phyloP scores from a whole-genome alignment of 2,329 filamentous ascomycete species.

The Talaromyces rugulosus region DNA sequence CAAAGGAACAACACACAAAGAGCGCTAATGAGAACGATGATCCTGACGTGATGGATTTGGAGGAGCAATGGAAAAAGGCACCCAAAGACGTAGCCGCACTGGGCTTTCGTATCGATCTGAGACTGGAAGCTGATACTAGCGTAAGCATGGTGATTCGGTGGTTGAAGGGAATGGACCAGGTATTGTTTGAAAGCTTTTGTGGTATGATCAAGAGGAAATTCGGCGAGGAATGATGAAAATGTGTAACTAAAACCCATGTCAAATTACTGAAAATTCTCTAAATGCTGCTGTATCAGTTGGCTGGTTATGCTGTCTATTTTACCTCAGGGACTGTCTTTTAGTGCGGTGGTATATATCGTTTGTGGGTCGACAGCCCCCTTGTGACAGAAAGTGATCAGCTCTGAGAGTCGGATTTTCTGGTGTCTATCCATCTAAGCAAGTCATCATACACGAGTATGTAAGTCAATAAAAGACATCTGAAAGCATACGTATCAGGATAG shows the following conservation, averaged over 20 bases:
- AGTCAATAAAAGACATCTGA: no score
- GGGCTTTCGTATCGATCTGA: conserved; percentile 56
- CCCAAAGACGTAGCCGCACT: conserved; percentile 43
- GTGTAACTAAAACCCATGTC: neutral
- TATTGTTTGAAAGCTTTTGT: conserved; percentile 81
- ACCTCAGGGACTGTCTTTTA: no score
- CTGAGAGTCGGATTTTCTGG: no score
- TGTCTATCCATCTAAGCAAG: no score
- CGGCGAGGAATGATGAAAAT: neutral
- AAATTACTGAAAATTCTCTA: neutral
- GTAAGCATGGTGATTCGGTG: conserved; percentile 59
- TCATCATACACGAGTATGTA: no score
- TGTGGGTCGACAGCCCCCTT: no score
- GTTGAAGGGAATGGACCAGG: conserved; percentile 69
- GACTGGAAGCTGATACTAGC: conserved; percentile 34
- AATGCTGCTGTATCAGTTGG: neutral
- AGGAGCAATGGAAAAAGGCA: conserved; percentile 12
- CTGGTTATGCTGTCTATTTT: neutral
- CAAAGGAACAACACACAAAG: conserved; percentile 15
- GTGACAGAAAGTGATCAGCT: no score
- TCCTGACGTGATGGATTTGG: conserved; percentile 19
- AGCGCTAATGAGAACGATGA: conserved; percentile 17
- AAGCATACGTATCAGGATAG: no score
- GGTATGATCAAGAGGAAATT: conserved; percentile 66
- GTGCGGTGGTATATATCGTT: neutral